These are phyloP conservation scores for Gryganskiella cystojenkinii DNA, from an alignment of 192 early-diverging fungal species.

Conservation along the genomic window DNA sequence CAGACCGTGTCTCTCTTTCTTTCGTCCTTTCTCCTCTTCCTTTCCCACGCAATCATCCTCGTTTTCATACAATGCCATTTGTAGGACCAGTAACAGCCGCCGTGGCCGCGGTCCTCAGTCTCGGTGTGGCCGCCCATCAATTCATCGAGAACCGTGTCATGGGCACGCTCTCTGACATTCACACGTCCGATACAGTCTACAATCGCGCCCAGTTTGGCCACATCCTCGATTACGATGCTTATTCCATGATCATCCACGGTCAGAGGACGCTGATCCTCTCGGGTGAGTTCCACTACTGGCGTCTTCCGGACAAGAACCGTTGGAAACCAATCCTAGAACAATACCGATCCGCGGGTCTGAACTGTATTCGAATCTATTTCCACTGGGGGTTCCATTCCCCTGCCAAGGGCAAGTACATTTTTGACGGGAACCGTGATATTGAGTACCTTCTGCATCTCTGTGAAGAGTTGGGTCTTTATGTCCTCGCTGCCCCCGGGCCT, in stretches of 20 bases:
- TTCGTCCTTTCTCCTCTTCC: background rate
- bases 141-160: constrained; percentile 28
- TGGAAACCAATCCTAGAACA: constrained; percentile 78
- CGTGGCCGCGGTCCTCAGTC: constrained; percentile 2
- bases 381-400: constrained; percentile 92
- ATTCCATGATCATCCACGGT: constrained; percentile 76
- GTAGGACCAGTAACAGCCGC: background rate
- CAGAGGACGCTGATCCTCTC: constrained; percentile 71
- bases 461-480: constrained; percentile 77
- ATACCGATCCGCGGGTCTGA: constrained; percentile 80
- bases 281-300: constrained; percentile 93
- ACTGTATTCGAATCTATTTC: constrained; percentile 88
- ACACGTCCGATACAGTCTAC: constrained; percentile 36
- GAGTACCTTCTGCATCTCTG: constrained; percentile 77
- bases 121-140: constrained; percentile 11
- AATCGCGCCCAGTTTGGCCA: constrained; percentile 50
- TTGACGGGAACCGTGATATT: constrained; percentile 79
- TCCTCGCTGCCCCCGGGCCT: constrained; percentile 85
- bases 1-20: background rate
- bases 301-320: constrained; percentile 69
- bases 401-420: constrained; percentile 75
- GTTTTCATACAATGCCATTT: background rate
- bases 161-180: constrained; percentile 30
- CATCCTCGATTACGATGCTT: constrained; percentile 74
- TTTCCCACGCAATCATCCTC: background rate